A percentile compares a stretch with the other conserved stretches of the same genome.
Evolutionary conservation across 805 yeast species (phyloP).

Genomic region (Suhomyces prunicola): DNA sequence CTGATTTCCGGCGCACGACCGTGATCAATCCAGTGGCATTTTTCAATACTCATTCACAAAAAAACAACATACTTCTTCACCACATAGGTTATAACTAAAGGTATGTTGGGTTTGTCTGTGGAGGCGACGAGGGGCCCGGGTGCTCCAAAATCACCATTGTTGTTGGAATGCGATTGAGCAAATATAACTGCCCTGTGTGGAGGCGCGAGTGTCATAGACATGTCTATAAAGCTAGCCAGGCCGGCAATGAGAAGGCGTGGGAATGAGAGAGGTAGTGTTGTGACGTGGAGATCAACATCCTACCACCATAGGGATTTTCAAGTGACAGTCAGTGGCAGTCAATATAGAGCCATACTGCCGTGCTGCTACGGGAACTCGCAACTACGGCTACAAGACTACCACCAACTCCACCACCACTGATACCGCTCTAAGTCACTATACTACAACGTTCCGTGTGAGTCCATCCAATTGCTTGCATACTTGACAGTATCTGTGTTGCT

Average conservation of each 20-base stretch:
- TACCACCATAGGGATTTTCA: too few relatives aligned
- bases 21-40: not conserved
- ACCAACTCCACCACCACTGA: too few relatives aligned
- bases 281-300: too few relatives aligned
- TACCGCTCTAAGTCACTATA: too few relatives aligned
- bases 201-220: not conserved
- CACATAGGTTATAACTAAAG: not conserved
- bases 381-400: too few relatives aligned
- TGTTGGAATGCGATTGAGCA: slow-evolving; percentile 1
- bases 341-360: too few relatives aligned
- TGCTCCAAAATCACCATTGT: not conserved
- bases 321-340: too few relatives aligned
- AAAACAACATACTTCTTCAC: not conserved
- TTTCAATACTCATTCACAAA: not conserved
- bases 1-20: slow-evolving; percentile 1
- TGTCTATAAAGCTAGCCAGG: not conserved
- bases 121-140: not conserved
- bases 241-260: not conserved
- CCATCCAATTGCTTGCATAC: too few relatives aligned
- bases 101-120: not conserved
- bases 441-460: too few relatives aligned
- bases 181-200: not conserved
- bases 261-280: not conserved
- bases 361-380: too few relatives aligned
- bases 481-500: not conserved